Base-by-base conservation (phyloP, 1,284 basidiomycete species). In the Phylloporus sp. region DNA sequence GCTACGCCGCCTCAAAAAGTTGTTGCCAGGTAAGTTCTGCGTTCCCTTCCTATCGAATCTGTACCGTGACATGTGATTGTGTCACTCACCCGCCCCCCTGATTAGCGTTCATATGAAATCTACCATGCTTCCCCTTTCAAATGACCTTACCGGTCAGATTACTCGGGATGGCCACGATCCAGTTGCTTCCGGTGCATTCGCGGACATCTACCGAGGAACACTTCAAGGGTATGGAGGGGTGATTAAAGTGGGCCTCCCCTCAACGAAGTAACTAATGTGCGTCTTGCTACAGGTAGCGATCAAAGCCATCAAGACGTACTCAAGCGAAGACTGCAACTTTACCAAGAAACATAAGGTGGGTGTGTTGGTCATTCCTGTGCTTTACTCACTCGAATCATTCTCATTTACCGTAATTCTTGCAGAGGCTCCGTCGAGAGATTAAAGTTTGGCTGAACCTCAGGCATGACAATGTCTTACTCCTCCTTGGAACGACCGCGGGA, bases 271-370 rank as follows among this genome's bases (percentile, higher is more conserved):
- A 15, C 32, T 15, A 22, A 6, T n/a, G 34, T 18, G 7, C 32
- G 28, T 32, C 7, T 24, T 32, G n/a, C 20, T 7, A 12, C 31
- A 69, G 68, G 68, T 68, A 3, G 46, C 68, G 13, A 65, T 70
- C 15, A 68, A 70, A 47, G 60, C 60, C 2, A 68, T 70, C 47
- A 64, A 47, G 34, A 49, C 52, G 7, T 60, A 51, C 20, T 53
- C 58, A 22, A 32, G 26, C 6, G 60, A 68, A 6, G 60, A 61
- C 4, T 47, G 15, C 4, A 60, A 67, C 15, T 50, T 60, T 15
- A 18, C n/a, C 32, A 65, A 60, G 46, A 68, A 68, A 24, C 49
- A 24, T 24, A 68, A 57, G 46, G 60, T 60, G 22, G 34, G 34
- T 37, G 10, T 37, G n/a, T n/a, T n/a, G n/a, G 10, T 37, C 34